Evolutionary conservation across 495 filamentous ascomycete genomes (phyloP).

Genomic region (Poronia punctata): DNA sequence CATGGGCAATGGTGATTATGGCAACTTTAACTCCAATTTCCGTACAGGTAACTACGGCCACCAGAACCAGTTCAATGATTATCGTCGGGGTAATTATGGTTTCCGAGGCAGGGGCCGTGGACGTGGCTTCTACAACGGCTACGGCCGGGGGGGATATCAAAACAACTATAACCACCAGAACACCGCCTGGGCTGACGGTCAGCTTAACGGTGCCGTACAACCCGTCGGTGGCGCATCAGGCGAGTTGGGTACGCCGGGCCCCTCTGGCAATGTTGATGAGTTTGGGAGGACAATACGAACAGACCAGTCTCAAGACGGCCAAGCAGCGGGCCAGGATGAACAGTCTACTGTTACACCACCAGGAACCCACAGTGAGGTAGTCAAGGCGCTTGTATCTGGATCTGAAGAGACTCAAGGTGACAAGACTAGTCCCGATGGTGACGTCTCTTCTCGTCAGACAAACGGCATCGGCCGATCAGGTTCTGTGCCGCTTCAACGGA

Average conservation of each 20-base stretch:
- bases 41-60: conserved; percentile 57
- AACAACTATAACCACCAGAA: conserved; percentile 25
- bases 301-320: conserved; percentile 15
- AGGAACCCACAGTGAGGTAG: conserved; percentile 14
- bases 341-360: conserved; percentile 14
- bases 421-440: conserved; percentile 21
- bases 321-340: conserved; percentile 14
- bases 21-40: conserved; percentile 72
- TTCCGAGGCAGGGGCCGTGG: conserved; percentile 60
- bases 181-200: conserved; percentile 15
- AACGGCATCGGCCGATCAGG: conserved; percentile 1
- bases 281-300: conserved; percentile 43
- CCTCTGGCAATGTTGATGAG: conserved; percentile 42
- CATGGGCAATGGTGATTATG: conserved; percentile 75
- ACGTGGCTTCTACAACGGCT: conserved; percentile 44
- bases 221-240: conserved; percentile 26
- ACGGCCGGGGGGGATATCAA: conserved; percentile 38
- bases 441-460: conserved; percentile 18
- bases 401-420: conserved; percentile 17
- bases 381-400: conserved; percentile 15
- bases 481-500: conserved; percentile 12
- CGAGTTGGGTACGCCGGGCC: conserved; percentile 31
- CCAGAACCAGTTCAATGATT: conserved; percentile 55
- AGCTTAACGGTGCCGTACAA: conserved; percentile 9
- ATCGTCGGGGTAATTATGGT: conserved; percentile 50